Conservation (phyloP, 129 eudicot species). For the Centaurea solstitialis region DNA sequence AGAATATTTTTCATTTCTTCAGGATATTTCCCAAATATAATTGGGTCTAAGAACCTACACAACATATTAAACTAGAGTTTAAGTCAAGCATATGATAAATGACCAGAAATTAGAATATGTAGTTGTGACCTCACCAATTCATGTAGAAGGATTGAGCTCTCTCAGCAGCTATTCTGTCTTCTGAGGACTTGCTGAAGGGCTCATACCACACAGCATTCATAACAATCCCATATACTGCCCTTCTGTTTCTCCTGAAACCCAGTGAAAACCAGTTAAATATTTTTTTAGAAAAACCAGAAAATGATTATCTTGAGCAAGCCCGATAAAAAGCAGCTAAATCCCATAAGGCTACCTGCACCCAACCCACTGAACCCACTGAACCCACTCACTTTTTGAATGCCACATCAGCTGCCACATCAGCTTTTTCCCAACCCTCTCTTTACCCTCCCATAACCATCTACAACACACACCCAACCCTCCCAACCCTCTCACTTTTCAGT, state of each 20-base stretch:
- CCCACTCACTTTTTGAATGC: too few relatives aligned
- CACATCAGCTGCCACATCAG: too few relatives aligned
- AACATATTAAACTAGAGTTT: not conserved
- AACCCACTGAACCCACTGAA: too few relatives aligned
- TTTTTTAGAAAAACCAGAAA: not conserved
- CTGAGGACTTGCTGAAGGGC: constrained; percentile 61
- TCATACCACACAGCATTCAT: constrained; percentile 64
- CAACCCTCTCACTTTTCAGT: too few relatives aligned
- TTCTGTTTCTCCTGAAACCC: constrained; percentile 45
- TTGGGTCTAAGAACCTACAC: constrained; percentile 78
- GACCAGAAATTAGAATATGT: not conserved
- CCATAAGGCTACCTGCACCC: too few relatives aligned
- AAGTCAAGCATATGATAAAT: not conserved
- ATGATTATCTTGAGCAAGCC: too few relatives aligned
- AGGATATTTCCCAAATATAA: constrained; percentile 67
- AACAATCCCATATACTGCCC: constrained; percentile 61
- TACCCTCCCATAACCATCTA: too few relatives aligned
- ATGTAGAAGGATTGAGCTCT: constrained; percentile 71
- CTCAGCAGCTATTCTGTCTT: constrained; percentile 60
- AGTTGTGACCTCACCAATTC: constrained; percentile 49
- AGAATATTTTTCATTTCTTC: constrained; percentile 55
- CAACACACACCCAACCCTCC: too few relatives aligned
- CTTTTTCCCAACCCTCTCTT: too few relatives aligned
- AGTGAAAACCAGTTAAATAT: not conserved
- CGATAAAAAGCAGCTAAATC: not conserved